Evolutionary conservation across 495 filamentous ascomycete species (phyloP), one percentile per base, ranked within the genome.

Genomic region (Diplogelasinospora grovesii): DNA sequence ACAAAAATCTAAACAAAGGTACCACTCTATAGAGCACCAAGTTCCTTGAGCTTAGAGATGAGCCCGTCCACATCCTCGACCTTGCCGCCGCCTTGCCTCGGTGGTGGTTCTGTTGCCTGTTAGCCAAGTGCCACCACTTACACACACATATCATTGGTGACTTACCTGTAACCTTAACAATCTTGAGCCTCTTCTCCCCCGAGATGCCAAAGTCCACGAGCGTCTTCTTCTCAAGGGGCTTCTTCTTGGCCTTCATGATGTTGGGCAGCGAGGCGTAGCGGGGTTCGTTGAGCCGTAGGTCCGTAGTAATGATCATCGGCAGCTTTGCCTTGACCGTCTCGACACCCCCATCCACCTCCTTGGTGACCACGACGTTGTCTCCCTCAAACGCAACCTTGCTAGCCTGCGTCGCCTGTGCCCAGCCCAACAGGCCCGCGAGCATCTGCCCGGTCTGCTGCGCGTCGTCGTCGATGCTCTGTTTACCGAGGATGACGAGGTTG

Each of bases 181-280:
- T 84, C 81, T 89, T 93, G 64, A 98, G 67, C 56, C 90, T 70
- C 61, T 69, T 79, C 63, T 70, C 70, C 36, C 77, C 71, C 55
- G 86, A 79, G 7, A 89, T 73, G 0, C 85, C 88, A 61, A 81
- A 82, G 59, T 97, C 90, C 35, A 62, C 77, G 59, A 94, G 57
- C 33, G 69, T 85, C 77, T 85, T 84, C 82, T 94, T 97, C 63
- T 88, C 86, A 51, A 98, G 54, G 52, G 83, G 83, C 81, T 97
- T 98, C 85, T 97, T 98, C 84, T 97, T 97, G 39, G 92, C 92
- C 80, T 96, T 97, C 93, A 98, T 98, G 44, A 98, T 97, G 65
- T 96, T 96, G 52, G 87, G 90, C 73, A 98, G 60, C 62, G 78
- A 94, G 36, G 89, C 90, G 66, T 96, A 98, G 36, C 93, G 67